Conservation (phyloP, 1,284 basidiomycete species). For the Golubevia pallescens region DNA sequence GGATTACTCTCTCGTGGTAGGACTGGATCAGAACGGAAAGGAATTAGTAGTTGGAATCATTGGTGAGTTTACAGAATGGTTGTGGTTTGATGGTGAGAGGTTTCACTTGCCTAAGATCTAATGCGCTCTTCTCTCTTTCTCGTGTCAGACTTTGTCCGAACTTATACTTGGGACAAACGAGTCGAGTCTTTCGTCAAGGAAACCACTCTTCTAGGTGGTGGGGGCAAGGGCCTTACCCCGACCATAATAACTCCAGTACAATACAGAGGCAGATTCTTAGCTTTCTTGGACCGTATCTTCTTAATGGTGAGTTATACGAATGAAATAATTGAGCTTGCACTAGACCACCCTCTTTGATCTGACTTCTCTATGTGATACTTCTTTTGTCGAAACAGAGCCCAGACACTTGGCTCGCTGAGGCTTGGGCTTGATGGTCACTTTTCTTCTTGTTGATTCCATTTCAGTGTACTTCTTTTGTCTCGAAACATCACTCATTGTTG, state of each 20-base stretch:
- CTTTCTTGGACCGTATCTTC: constrained; percentile 53
- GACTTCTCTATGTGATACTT: not conserved
- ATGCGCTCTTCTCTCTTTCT: constrained; percentile 9
- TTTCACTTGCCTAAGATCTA: too few species aligned
- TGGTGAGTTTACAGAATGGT: constrained; percentile 58
- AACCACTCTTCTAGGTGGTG: constrained; percentile 80
- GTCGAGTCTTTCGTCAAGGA: constrained; percentile 98
- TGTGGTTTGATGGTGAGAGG: not conserved
- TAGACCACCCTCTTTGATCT: not conserved
- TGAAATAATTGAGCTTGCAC: not conserved
- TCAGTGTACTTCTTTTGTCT: too few species aligned
- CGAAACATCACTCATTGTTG: too few species aligned
- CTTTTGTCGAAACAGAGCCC: not conserved
- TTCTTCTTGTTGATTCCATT: too few species aligned
- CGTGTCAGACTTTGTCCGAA: constrained; percentile 81
- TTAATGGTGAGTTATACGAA: constrained; percentile 12
- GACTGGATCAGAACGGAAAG: constrained; percentile 71
- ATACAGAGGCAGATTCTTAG: constrained; percentile 56
- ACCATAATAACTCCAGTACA: constrained; percentile 50
- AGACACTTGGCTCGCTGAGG: constrained; percentile 6
- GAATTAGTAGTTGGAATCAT: constrained; percentile 88
- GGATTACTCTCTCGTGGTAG: constrained; percentile 97
- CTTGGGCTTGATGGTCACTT: too few species aligned
- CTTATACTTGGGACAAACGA: constrained; percentile 97
- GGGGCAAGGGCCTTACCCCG: constrained; percentile 48